A percentile compares a stretch with the other conserved stretches of the same genome.
Conservation (phyloP, 768 basidiomycete genomes). For the Gloeopeniophorella convolvens region DNA sequence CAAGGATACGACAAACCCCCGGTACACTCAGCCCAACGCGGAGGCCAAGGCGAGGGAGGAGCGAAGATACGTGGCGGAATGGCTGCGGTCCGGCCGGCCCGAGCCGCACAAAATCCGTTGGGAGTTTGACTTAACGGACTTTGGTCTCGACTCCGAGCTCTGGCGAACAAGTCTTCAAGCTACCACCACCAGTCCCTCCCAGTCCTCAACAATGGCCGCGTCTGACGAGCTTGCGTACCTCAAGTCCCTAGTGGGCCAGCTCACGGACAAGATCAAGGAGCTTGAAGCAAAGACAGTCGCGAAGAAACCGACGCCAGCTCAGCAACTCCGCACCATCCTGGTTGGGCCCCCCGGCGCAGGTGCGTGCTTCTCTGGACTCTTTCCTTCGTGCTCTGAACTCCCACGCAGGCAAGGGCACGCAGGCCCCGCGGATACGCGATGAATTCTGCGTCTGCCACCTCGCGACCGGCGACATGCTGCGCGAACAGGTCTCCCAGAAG, state of each 20-base stretch:
- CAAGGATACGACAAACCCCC: too few species aligned
- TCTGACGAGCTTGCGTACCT: constrained; percentile 88
- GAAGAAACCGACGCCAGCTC: constrained; percentile 49
- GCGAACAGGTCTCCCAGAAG: constrained; percentile 84
- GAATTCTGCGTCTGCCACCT: constrained; percentile 97
- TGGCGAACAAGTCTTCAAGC: background rate
- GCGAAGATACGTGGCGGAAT: too few species aligned
- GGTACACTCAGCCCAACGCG: too few species aligned
- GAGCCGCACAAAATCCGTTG: background rate
- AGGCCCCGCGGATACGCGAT: constrained; percentile 88
- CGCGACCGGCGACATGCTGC: constrained; percentile 98
- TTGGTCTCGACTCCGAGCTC: background rate
- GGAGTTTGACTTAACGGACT: background rate
- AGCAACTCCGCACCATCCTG: constrained; percentile 85
- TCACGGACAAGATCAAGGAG: constrained; percentile 80
- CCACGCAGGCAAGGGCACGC: constrained; percentile 88
- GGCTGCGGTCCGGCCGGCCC: background rate
- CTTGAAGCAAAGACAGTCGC: constrained; percentile 63
- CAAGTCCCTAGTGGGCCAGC: constrained; percentile 84
- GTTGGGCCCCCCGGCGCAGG: constrained; percentile 97
- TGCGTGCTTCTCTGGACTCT: constrained; percentile 32
- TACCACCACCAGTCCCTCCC: background rate
- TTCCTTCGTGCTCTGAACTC: background rate
- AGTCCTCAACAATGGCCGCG: constrained; percentile 43
- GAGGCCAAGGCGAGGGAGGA: too few species aligned